These are phyloP conservation scores for Chlamydomonas reinhardtii DNA, from an alignment of 163 green algal genomes.

Conservation along the genomic window DNA sequence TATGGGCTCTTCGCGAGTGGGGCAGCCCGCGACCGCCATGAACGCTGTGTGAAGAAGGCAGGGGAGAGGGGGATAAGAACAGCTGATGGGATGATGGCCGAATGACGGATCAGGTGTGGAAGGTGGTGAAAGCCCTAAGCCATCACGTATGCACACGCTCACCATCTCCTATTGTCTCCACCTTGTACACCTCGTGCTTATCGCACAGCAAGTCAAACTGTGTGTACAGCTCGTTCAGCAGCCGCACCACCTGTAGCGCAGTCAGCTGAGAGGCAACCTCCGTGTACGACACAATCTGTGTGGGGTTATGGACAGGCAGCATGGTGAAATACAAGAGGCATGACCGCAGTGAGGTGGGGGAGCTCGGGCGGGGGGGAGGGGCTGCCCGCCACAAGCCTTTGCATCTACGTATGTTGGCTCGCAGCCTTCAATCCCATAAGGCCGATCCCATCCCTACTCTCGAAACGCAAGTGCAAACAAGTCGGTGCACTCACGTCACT, in stretches of 20 bases:
- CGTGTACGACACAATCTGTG: constrained; percentile 58
- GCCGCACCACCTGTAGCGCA: constrained; percentile 48
- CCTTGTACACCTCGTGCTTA: constrained; percentile 32
- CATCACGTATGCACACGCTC: no score
- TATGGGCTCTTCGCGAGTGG: constrained; percentile 14
- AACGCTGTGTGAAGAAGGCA: constrained; percentile 18
- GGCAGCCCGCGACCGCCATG: constrained; percentile 40
- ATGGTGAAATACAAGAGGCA: no score
- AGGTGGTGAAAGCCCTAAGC: no score
- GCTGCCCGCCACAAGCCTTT: no score
- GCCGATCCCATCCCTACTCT: no score
- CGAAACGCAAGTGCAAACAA: no score
- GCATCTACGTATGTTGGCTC: no score
- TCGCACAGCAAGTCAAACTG: constrained; percentile 46
- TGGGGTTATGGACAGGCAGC: neutral
- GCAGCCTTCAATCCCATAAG: no score
- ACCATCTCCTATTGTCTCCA: constrained; percentile 44
- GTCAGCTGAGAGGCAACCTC: constrained; percentile 41
- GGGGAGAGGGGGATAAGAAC: no score
- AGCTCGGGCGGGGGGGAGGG: neutral
- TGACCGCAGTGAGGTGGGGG: neutral
- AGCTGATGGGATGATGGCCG: no score
- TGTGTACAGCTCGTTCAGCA: constrained; percentile 61
- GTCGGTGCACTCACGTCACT: no score
- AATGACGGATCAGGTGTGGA: no score